Evolutionary conservation across 2,329 filamentous ascomycete genomes (phyloP).

Genomic region (Botryotinia calthae): DNA sequence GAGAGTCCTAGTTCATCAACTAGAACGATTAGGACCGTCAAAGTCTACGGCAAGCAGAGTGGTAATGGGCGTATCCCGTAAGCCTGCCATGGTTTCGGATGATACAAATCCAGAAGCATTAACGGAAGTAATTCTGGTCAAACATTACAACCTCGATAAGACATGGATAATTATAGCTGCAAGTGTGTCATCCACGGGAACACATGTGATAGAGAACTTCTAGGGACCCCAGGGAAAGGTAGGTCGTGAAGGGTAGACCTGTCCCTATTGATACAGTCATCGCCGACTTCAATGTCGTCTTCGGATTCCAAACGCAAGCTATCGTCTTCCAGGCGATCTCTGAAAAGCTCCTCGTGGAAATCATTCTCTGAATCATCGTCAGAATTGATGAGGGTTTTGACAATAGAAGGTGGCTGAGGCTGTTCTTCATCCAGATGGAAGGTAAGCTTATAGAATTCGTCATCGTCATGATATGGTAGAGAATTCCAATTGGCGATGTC

Average conservation of each 20-base stretch:
- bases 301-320: neutral
- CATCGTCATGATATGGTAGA: neutral
- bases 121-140: no score
- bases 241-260: neutral
- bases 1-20: no score
- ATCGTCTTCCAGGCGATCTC: neutral
- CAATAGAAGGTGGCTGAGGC: fast-evolving
- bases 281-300: neutral
- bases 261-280: no score
- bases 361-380: neutral
- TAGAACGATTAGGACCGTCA: no score
- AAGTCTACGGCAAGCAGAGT: no score
- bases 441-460: neutral
- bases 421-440: neutral
- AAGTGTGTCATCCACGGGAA: neutral
- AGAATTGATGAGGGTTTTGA: no score
- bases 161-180: neutral
- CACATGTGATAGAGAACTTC: neutral
- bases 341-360: neutral
- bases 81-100: no score
- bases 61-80: no score
- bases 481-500: neutral
- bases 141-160: neutral
- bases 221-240: neutral
- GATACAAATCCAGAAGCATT: no score